Conservation (phyloP, 345 rosid genomes). For the Lepidium aucheri region DNA sequence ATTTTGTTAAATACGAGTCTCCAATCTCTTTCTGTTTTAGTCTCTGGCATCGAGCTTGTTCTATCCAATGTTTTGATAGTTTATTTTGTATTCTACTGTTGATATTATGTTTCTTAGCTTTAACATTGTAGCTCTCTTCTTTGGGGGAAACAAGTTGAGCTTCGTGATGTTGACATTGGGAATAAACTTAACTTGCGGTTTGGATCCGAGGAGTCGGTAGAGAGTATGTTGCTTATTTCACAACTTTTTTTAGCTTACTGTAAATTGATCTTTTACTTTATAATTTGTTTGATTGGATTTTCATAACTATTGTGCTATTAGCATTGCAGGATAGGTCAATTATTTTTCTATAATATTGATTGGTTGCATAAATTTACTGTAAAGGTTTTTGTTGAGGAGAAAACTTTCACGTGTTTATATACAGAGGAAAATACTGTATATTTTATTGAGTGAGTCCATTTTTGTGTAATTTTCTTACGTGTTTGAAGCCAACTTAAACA, state of each 20-base stretch:
- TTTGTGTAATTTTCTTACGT: background rate
- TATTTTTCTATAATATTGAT: background rate
- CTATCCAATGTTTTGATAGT: background rate
- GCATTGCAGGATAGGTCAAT: background rate
- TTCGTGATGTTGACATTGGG: slow-evolving; percentile 87
- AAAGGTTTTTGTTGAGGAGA: slow-evolving; percentile 85
- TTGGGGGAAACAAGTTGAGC: slow-evolving; percentile 50
- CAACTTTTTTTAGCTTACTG: background rate
- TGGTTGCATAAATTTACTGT: slow-evolving; percentile 17
- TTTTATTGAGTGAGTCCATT: slow-evolving; percentile 69
- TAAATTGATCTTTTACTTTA: no score
- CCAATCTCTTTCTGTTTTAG: background rate
- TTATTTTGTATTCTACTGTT: background rate
- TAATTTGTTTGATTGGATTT: no score
- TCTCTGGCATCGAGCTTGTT: background rate
- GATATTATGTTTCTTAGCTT: background rate
- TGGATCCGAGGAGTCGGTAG: slow-evolving; percentile 84
- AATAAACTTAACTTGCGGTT: slow-evolving; percentile 75
- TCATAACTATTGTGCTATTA: background rate
- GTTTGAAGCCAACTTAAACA: background rate
- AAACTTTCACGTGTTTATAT: slow-evolving; percentile 69
- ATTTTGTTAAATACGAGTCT: background rate
- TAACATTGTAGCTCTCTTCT: background rate
- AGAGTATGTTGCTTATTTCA: slow-evolving; percentile 37
- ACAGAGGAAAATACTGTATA: slow-evolving; percentile 55